These are phyloP conservation scores for Agrocybe pediades DNA, from an alignment of 768 basidiomycete genomes.

Conservation along the genomic window DNA sequence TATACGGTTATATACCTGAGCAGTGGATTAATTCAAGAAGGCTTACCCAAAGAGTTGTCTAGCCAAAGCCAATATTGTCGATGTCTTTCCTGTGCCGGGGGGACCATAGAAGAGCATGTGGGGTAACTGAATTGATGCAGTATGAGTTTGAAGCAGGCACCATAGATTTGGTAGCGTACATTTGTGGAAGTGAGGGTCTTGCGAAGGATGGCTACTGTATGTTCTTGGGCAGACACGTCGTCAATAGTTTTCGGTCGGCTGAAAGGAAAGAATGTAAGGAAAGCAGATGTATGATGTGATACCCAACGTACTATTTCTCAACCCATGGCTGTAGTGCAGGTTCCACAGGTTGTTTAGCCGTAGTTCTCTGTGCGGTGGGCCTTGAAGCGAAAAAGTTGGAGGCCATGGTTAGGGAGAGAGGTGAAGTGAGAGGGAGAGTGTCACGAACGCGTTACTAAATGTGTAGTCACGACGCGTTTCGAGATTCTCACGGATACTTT, in stretches of 20 bases:
- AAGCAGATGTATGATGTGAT: neutral
- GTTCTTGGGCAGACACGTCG: constrained; percentile 96
- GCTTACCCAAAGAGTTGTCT: constrained; percentile 91
- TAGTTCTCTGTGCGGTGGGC: constrained; percentile 38
- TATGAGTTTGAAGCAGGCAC: no score
- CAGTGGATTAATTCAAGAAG: no score
- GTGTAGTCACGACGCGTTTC: constrained; percentile 42
- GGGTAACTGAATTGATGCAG: constrained; percentile 65
- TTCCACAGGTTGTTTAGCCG: constrained; percentile 48
- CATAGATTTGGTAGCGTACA: constrained; percentile 45
- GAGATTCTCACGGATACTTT: constrained; percentile 31
- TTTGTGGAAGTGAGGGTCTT: constrained; percentile 94
- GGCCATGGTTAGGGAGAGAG: constrained; percentile 42
- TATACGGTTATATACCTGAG: neutral
- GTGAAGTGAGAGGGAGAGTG: constrained; percentile 21
- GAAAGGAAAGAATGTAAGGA: constrained; percentile 1
- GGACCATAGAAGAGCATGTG: constrained; percentile 99
- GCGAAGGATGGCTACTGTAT: constrained; percentile 88
- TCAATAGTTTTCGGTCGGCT: constrained; percentile 98
- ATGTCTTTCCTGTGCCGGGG: constrained; percentile 98
- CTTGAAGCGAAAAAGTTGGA: constrained; percentile 59
- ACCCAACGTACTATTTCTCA: constrained; percentile 85
- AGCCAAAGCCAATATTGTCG: constrained; percentile 92
- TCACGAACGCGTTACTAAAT: constrained; percentile 50
- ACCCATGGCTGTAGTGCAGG: constrained; percentile 90